Base-by-base conservation (phyloP, 306 rosid species). In the Cucumis hystrix region DNA sequence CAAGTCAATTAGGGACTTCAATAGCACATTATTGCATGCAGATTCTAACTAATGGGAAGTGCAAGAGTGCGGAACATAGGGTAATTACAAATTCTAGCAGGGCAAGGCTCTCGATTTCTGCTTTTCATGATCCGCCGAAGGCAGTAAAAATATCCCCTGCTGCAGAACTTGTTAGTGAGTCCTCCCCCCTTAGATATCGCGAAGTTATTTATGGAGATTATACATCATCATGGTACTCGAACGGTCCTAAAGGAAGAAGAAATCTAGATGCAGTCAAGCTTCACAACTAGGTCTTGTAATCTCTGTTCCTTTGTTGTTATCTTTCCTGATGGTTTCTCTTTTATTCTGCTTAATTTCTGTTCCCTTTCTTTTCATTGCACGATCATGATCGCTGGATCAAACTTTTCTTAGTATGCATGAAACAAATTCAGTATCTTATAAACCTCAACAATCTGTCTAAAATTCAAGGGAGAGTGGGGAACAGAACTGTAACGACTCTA, bases 81-180 rank as follows among this genome's bases (percentile, higher is more conserved):
- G 97, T 93, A 57, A 51, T 89, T 40, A 95, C 97, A 17, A 92
- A 92, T 65, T 81, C 93, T 33, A 79, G 77, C 59, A 82, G 81
- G 54, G 82, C 92, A 41, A 88, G 98, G 45, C 92, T 95, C 47
- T 92, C 98, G 2, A 89, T 92, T 49, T 97, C 97, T 51, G 85
- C 98, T 71, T 95, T 95, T 82, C 98, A 92, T 52, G 98, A 95
- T 62, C 97, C 98, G 7, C 88, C 96, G 3, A 95, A 88, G 85
- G 45, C 85, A 37, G 86, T 63, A 51, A 95, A 80, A 83, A 83
- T 90, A 77, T 87, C 87, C 58, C 93, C 97, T 45, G 88, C 83
- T 78, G 74, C 90, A 47, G 92, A 92, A 76, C 88, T 92, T 60
- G 83, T 88, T 59, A 57, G 45, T 13, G 87, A 88, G 47, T 87